phyloP scores from a whole-genome alignment of 495 filamentous ascomycete genomes.

The Xylaria acuta region DNA sequence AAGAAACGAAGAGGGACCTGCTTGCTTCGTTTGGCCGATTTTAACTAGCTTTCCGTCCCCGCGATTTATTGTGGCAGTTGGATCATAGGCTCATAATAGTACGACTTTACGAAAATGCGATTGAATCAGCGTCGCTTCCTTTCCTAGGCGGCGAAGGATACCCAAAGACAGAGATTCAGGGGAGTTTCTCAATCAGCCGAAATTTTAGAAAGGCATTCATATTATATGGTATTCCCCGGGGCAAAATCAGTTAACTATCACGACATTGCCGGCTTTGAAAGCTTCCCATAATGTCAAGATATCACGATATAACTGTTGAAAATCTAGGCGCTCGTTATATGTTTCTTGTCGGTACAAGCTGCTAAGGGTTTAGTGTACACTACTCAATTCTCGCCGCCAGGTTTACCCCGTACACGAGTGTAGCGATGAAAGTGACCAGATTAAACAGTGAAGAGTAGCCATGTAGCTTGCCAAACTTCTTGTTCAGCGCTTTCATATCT shows the following conservation, averaged over 20 bases:
- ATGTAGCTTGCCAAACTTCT: slow-evolving; percentile 78
- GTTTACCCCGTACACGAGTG: slow-evolving; percentile 74
- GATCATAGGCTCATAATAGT: not conserved
- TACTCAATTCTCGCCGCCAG: slow-evolving; percentile 64
- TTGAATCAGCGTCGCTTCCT: not conserved
- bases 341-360: not conserved
- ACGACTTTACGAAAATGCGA: slow-evolving; percentile 10
- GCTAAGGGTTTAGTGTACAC: not conserved
- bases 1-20: slow-evolving; percentile 47
- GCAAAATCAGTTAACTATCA: not conserved
- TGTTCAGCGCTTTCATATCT: slow-evolving; percentile 84
- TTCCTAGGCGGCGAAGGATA: not conserved
- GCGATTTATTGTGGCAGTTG: not conserved
- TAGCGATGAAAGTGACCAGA: slow-evolving; percentile 67
- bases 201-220: not conserved
- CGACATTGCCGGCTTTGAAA: not conserved
- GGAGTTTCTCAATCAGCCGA: not conserved
- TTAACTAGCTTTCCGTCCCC: slow-evolving; percentile 5
- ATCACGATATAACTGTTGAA: not conserved
- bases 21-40: slow-evolving; percentile 36
- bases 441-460: slow-evolving; percentile 79
- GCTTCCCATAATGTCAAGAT: too few relatives aligned
- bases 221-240: not conserved
- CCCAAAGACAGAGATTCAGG: not conserved
- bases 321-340: not conserved